Conservation (phyloP, 2,329 filamentous ascomycete genomes). For the Arthrinium phaeospermum region DNA sequence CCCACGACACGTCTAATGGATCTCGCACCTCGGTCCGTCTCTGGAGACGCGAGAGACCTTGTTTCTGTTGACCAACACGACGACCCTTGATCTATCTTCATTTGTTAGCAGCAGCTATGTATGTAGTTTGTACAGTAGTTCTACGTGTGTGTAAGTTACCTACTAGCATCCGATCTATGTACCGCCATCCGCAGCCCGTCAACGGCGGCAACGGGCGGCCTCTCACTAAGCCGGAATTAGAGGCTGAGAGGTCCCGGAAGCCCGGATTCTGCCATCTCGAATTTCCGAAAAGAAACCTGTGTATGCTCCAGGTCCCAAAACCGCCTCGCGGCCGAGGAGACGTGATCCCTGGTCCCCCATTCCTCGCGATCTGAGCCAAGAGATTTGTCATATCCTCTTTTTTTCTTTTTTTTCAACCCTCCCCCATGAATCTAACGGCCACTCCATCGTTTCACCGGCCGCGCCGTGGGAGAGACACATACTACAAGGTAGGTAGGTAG, state of each 20-base stretch:
- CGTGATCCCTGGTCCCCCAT: background rate
- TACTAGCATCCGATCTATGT: background rate
- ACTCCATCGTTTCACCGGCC: background rate
- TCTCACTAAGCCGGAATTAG: background rate
- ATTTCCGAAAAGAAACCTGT: background rate
- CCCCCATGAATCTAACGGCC: background rate
- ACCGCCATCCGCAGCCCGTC: background rate
- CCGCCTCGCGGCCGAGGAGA: background rate
- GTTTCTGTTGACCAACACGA: background rate
- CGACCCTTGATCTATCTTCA: background rate
- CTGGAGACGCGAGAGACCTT: background rate
- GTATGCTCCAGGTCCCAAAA: background rate
- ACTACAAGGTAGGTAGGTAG: too few relatives aligned
- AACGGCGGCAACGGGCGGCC: constrained; percentile 1
- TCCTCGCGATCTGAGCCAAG: constrained; percentile 5
- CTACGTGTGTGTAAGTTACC: background rate
- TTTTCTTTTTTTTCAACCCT: too few relatives aligned
- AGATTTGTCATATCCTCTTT: constrained; percentile 5
- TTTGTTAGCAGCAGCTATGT: too few relatives aligned
- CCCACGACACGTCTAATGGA: constrained; percentile 1
- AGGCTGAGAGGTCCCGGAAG: background rate
- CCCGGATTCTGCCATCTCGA: background rate
- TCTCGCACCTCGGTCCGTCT: constrained; percentile 1
- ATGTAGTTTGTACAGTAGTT: too few relatives aligned
- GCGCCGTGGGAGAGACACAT: background rate